Evolutionary conservation across 768 basidiomycete genomes (phyloP).

Genomic region (Suillus tomentosus): DNA sequence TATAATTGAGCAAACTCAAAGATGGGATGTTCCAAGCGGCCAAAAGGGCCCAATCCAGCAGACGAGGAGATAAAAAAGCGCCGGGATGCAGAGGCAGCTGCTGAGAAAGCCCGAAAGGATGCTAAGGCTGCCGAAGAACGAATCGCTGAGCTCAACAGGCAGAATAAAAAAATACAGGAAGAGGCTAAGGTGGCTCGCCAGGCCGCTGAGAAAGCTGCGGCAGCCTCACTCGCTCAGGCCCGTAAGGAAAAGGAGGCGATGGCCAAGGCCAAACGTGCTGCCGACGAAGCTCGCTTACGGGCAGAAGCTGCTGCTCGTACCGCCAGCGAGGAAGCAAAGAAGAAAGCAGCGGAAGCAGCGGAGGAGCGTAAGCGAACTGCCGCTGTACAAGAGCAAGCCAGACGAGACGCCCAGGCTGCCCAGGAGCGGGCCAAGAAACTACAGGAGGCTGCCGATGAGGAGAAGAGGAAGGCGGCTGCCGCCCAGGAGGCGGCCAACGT

Average conservation of each 20-base stretch:
- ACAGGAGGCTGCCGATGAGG: conserved; percentile 21
- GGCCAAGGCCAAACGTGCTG: background rate
- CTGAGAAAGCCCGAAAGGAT: too few relatives aligned
- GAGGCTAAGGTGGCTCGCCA: too few relatives aligned
- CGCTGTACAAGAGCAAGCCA: conserved; percentile 14
- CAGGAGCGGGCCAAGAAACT: conserved; percentile 9
- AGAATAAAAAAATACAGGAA: too few relatives aligned
- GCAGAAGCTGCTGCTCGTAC: conserved; percentile 7
- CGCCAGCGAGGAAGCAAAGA: background rate
- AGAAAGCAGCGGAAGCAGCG: conserved; percentile 7
- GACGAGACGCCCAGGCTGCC: conserved; percentile 13
- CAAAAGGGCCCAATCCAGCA: too few relatives aligned
- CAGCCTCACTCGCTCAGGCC: background rate
- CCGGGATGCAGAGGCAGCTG: too few relatives aligned
- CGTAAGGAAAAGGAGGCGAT: background rate
- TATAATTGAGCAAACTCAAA: too few relatives aligned
- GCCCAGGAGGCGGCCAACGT: conserved; percentile 19
- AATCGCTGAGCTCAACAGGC: too few relatives aligned
- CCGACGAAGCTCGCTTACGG: background rate
- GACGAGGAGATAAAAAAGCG: too few relatives aligned
- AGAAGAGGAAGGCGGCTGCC: conserved; percentile 21
- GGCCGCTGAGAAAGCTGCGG: background rate
- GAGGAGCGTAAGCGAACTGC: conserved; percentile 14
- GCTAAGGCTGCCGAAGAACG: too few relatives aligned
- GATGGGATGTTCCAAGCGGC: background rate